phyloP scores from a whole-genome alignment of 768 basidiomycete species.

The Mycena leptocephala region DNA sequence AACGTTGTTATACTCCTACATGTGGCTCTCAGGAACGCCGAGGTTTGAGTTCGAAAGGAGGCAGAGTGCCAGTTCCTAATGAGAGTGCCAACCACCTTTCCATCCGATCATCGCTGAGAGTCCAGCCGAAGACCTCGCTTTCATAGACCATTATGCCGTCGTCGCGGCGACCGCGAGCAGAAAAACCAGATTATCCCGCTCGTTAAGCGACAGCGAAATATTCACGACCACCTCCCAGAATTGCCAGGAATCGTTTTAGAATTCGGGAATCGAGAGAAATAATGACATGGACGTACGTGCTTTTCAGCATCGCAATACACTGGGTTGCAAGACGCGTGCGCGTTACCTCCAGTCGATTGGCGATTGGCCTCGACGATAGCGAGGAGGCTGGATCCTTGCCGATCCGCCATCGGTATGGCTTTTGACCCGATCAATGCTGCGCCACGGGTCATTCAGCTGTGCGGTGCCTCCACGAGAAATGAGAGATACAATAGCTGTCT shows the following conservation, averaged over 20 bases:
- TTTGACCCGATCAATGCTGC: neutral
- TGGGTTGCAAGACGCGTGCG: slow-evolving; percentile 6
- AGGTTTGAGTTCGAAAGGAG: neutral
- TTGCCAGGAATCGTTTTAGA: neutral
- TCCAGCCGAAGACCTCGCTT: neutral
- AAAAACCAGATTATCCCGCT: neutral
- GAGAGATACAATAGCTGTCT: neutral
- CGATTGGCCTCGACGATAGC: slow-evolving; percentile 2
- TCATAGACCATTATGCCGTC: neutral
- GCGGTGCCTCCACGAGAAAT: neutral
- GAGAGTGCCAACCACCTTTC: neutral
- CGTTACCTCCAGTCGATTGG: neutral
- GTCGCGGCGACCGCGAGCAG: neutral
- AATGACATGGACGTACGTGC: slow-evolving; percentile 1
- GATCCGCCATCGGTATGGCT: neutral
- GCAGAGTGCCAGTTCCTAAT: neutral
- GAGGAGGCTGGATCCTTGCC: neutral
- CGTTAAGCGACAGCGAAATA: slow-evolving; percentile 1
- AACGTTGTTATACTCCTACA: too few species aligned
- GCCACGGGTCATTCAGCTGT: neutral
- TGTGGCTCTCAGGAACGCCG: too few species aligned
- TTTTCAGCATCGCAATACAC: slow-evolving; percentile 1
- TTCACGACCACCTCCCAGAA: neutral
- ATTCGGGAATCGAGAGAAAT: neutral
- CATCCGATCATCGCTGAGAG: neutral